Evolutionary conservation across 345 rosid species (phyloP).

Genomic region (Schrenkiella parvula): DNA sequence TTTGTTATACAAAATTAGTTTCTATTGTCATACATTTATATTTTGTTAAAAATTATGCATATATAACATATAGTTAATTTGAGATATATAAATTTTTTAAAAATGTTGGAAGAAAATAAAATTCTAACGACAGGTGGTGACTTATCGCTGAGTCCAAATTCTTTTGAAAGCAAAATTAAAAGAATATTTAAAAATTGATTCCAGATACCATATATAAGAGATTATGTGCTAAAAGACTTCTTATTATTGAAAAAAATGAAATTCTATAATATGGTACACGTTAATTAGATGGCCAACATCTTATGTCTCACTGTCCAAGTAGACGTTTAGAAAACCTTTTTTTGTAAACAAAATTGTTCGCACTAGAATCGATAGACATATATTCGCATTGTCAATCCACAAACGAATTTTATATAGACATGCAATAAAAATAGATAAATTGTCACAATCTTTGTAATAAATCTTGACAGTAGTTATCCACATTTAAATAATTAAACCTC

Average conservation of each 20-base stretch:
- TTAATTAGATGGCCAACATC: background rate
- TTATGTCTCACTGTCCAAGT: background rate
- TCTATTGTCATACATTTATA: no score
- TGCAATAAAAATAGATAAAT: background rate
- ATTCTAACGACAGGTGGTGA: background rate
- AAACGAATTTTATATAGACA: background rate
- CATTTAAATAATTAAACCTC: background rate
- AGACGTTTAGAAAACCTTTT: background rate
- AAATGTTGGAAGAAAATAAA: background rate
- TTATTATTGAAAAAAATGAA: no score
- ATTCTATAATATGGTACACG: no score
- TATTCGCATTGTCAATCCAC: background rate
- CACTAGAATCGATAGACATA: no score
- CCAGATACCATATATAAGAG: background rate
- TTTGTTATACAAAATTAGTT: no score
- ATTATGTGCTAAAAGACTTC: no score
- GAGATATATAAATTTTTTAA: background rate
- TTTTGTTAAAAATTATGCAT: no score
- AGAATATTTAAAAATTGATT: background rate
- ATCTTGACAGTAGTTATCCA: background rate
- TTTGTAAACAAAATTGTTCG: no score
- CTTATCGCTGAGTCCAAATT: background rate
- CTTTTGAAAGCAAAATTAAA: no score
- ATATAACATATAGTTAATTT: background rate
- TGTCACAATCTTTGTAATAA: background rate